Conservation (phyloP, 2,329 filamentous ascomycete genomes). For the Aspergillus quadricinctus region DNA sequence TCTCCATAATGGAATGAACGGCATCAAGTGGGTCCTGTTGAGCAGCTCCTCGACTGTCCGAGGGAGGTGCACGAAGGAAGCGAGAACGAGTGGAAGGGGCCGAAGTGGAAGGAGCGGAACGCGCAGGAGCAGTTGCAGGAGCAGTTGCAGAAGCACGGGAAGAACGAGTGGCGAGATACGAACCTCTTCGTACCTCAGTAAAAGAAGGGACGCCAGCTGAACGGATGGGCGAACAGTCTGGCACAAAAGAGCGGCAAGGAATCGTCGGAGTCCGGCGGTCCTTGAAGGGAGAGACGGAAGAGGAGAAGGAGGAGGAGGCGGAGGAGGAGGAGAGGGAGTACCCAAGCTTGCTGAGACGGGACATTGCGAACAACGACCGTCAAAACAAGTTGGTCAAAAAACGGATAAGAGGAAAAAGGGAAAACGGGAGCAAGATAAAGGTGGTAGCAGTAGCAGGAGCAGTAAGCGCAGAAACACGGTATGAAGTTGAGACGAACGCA, state of each 20-base stretch:
- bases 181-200: slow-evolving; percentile 11
- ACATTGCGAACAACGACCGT: slow-evolving; percentile 12
- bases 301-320: slow-evolving; percentile 5
- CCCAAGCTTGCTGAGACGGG: slow-evolving; percentile 17
- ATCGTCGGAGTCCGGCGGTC: slow-evolving; percentile 8
- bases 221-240: slow-evolving; percentile 3
- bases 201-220: slow-evolving; percentile 11
- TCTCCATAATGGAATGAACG: background rate
- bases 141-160: slow-evolving; percentile 4
- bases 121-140: slow-evolving; percentile 4
- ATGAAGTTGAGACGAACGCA: slow-evolving; percentile 13
- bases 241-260: slow-evolving; percentile 11
- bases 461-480: slow-evolving; percentile 7
- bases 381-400: slow-evolving; percentile 7
- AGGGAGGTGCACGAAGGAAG: slow-evolving; percentile 2
- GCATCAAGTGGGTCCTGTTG: slow-evolving; percentile 3
- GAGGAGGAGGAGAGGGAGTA: background rate
- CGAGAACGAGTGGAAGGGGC: background rate
- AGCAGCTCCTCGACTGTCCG: slow-evolving; percentile 10
- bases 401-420: slow-evolving; percentile 2
- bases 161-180: slow-evolving; percentile 16
- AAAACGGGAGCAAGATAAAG: background rate
- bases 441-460: slow-evolving; percentile 4
- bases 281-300: slow-evolving; percentile 1
- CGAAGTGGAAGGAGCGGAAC: slow-evolving; percentile 13